These are phyloP conservation scores for Brassica hybrid DNA, from an alignment of 441 rosid species.

Conservation along the genomic window DNA sequence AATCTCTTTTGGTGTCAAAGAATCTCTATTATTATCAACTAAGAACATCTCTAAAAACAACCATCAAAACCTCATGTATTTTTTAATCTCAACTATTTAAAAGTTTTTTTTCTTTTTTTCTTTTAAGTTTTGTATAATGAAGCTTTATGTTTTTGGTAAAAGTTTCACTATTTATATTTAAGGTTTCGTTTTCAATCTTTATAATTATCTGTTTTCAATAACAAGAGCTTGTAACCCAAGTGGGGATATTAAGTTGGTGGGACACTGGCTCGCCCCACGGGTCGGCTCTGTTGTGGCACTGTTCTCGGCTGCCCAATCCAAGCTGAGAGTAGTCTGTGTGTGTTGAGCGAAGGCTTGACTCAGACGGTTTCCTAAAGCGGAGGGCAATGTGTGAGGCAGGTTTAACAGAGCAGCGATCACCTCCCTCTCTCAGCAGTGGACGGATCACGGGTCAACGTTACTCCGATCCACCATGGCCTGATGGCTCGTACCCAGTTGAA, in stretches of 20 bases:
- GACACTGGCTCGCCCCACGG: conserved; percentile 20
- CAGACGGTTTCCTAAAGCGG: conserved; percentile 32
- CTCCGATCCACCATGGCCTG: conserved; percentile 26
- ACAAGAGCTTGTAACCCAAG: conserved; percentile 25
- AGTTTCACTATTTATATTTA: too few species aligned
- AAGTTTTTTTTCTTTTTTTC: too few species aligned
- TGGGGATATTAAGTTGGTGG: conserved; percentile 28
- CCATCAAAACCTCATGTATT: too few species aligned
- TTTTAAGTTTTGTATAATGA: too few species aligned
- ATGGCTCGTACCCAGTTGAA: conserved; percentile 28
- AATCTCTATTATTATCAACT: too few species aligned
- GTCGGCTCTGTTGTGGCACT: conserved; percentile 33
- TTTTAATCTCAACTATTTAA: too few species aligned
- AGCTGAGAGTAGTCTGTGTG: conserved; percentile 38
- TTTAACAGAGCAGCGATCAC: conserved; percentile 54
- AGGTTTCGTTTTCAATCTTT: too few species aligned
- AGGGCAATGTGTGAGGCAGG: conserved; percentile 56
- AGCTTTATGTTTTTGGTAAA: too few species aligned
- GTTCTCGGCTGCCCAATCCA: conserved; percentile 38
- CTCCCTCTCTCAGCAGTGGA: conserved; percentile 46
- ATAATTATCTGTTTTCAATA: background rate
- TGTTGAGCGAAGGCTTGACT: conserved; percentile 25
- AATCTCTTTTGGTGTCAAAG: too few species aligned
- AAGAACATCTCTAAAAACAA: too few species aligned
- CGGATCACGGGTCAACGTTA: conserved; percentile 31